These are phyloP conservation scores for Saccharomycopsis selenospora DNA, from an alignment of 805 yeast genomes.

Conservation along the genomic window DNA sequence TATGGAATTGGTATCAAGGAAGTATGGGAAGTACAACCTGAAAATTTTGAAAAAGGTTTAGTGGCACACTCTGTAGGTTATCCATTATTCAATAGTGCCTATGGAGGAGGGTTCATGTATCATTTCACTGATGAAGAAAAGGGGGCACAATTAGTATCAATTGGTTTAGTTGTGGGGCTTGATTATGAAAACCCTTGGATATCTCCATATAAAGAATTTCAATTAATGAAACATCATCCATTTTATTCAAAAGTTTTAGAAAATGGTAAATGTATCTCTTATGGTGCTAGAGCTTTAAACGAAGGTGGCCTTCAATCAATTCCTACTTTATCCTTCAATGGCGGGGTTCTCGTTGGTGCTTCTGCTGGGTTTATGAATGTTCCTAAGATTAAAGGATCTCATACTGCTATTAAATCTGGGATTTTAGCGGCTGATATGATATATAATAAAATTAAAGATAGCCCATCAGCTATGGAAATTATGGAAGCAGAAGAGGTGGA, in stretches of 20 bases:
- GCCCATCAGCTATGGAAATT: slow-evolving; percentile 31
- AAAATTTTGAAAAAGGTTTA: slow-evolving; percentile 70
- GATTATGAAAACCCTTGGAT: slow-evolving; percentile 94
- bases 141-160: slow-evolving; percentile 66
- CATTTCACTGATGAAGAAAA: slow-evolving; percentile 70
- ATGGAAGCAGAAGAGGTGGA: slow-evolving; percentile 35
- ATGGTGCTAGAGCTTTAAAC: slow-evolving; percentile 93
- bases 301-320: slow-evolving; percentile 96
- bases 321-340: slow-evolving; percentile 88
- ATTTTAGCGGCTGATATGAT: slow-evolving; percentile 89
- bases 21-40: slow-evolving; percentile 90
- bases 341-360: slow-evolving; percentile 92
- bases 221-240: slow-evolving; percentile 88
- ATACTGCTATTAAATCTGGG: slow-evolving; percentile 95
- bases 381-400: slow-evolving; percentile 96
- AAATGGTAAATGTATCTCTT: slow-evolving; percentile 89
- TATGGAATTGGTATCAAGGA: slow-evolving; percentile 96
- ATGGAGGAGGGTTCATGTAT: slow-evolving; percentile 97
- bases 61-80: slow-evolving; percentile 86
- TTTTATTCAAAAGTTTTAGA: slow-evolving; percentile 63
- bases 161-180: slow-evolving; percentile 91
- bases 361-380: slow-evolving; percentile 96
- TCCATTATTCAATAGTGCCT: slow-evolving; percentile 66
- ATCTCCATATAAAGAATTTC: slow-evolving; percentile 94
- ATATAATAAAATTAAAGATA: slow-evolving; percentile 43